A percentile compares a stretch with the other conserved stretches of the same genome.
Conservation (phyloP, 148 eudicot species). For the Oxyria digyna region DNA sequence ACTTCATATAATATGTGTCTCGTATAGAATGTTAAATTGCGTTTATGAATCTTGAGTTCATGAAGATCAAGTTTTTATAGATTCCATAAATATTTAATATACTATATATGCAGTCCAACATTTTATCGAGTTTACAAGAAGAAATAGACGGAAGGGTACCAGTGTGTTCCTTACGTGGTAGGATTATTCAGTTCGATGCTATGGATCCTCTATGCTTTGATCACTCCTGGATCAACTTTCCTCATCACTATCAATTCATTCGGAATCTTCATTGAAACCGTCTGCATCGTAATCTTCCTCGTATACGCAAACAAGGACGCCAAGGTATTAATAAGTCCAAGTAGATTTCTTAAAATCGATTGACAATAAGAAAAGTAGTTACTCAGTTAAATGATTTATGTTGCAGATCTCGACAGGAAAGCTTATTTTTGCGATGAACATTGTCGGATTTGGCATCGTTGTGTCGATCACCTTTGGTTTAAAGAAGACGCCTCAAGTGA, state of each 20-base stretch:
- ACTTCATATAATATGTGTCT: too few species aligned
- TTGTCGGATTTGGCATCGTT: slow-evolving; percentile 41
- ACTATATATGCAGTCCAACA: slow-evolving; percentile 38
- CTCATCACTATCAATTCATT: slow-evolving; percentile 53
- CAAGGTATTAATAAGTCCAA: too few species aligned
- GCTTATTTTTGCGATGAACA: slow-evolving; percentile 32
- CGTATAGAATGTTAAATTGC: too few species aligned
- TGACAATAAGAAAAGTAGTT: too few species aligned
- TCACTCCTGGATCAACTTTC: slow-evolving; percentile 28
- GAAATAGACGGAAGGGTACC: slow-evolving; percentile 49
- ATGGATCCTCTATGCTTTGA: slow-evolving; percentile 42
- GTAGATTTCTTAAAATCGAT: too few species aligned
- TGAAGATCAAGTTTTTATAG: too few species aligned
- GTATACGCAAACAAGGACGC: slow-evolving; percentile 32
- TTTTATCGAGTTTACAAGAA: slow-evolving; percentile 40
- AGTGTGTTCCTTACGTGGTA: slow-evolving; percentile 47
- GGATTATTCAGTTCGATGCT: slow-evolving; percentile 42
- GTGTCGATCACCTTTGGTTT: slow-evolving; percentile 29
- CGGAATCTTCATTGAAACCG: slow-evolving; percentile 43
- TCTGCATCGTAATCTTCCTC: slow-evolving; percentile 35
- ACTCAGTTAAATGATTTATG: too few species aligned
- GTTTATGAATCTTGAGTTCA: too few species aligned
- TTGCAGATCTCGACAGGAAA: slow-evolving; percentile 40
- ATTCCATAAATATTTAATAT: too few species aligned
- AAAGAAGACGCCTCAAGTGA: slow-evolving; percentile 25